A percentile compares a stretch with the other conserved stretches of the same genome.
These are phyloP conservation scores for Kalanchoe fedtschenkoi DNA, from an alignment of 164 flowering plant genomes.

Conservation along the genomic window DNA sequence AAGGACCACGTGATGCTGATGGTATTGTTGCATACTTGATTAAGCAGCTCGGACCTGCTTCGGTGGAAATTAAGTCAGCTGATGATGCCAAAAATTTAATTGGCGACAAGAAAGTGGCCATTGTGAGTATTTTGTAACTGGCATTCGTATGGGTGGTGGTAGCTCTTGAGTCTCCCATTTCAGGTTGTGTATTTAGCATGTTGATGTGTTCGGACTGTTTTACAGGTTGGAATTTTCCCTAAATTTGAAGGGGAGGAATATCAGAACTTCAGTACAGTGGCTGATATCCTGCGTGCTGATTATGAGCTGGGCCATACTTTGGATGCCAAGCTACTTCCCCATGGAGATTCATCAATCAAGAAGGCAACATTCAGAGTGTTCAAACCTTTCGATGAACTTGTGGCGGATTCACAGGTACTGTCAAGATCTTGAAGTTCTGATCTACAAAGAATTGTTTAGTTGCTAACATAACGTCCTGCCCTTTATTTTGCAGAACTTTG, in stretches of 20 bases:
- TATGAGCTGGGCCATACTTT: constrained; percentile 75
- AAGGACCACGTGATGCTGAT: constrained; percentile 88
- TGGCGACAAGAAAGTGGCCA: constrained; percentile 39
- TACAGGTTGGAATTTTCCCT: constrained; percentile 80
- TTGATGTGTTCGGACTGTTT: not conserved
- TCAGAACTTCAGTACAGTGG: constrained; percentile 44
- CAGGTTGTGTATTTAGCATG: not conserved
- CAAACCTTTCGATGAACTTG: constrained; percentile 91
- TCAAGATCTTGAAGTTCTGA: not conserved
- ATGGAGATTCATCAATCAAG: constrained; percentile 57
- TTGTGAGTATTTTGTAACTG: constrained; percentile 36
- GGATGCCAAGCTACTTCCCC: constrained; percentile 76
- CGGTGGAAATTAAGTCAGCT: constrained; percentile 56
- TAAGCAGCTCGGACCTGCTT: constrained; percentile 84
- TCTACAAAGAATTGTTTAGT: not conserved
- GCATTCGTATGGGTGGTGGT: not conserved
- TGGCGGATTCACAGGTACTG: constrained; percentile 69
- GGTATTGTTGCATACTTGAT: constrained; percentile 74
- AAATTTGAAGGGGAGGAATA: constrained; percentile 77
- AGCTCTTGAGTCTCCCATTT: not conserved
- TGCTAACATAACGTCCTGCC: not conserved
- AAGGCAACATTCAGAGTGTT: constrained; percentile 64
- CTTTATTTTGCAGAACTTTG: not conserved
- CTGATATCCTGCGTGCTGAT: constrained; percentile 77
- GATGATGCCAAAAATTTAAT: constrained; percentile 49